phyloP scores from a whole-genome alignment of 306 rosid species.

The Phaseolus lunatus region DNA sequence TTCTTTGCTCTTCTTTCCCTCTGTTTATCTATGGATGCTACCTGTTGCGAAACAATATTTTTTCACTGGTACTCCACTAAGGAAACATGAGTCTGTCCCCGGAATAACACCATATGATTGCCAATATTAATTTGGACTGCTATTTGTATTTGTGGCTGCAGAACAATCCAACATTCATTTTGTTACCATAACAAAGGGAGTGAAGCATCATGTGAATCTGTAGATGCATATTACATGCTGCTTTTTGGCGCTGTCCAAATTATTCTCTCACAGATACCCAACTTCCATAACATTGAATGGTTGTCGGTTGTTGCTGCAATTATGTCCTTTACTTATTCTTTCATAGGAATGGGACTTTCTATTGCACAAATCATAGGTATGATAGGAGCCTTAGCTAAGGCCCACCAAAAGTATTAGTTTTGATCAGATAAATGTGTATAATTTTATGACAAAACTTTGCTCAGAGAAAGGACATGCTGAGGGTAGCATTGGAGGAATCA shows the following conservation, averaged over 20 bases:
- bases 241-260: conserved; percentile 67
- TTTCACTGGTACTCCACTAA: not conserved
- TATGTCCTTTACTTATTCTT: conserved; percentile 75
- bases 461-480: conserved; percentile 69
- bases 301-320: conserved; percentile 74
- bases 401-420: conserved; percentile 18
- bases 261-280: conserved; percentile 73
- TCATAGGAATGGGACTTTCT: conserved; percentile 68
- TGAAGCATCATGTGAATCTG: conserved; percentile 44
- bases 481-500: conserved; percentile 68
- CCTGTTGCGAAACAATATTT: conserved; percentile 16
- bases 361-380: conserved; percentile 55
- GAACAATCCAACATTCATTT: conserved; percentile 56
- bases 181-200: conserved; percentile 49
- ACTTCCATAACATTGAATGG: conserved; percentile 76
- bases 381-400: conserved; percentile 21
- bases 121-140: conserved; percentile 23
- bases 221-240: conserved; percentile 59
- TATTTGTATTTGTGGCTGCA: conserved; percentile 42
- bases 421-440: conserved; percentile 2
- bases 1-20: not conserved
- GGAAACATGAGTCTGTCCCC: not conserved
- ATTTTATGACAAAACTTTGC: conserved; percentile 35
- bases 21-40: conserved; percentile 23
- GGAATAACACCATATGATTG: conserved; percentile 11